Percentiles rank a stretch among this genome's conserved stretches.
phyloP scores from a whole-genome alignment of 306 rosid genomes.

The Acacia melanoxylon region DNA sequence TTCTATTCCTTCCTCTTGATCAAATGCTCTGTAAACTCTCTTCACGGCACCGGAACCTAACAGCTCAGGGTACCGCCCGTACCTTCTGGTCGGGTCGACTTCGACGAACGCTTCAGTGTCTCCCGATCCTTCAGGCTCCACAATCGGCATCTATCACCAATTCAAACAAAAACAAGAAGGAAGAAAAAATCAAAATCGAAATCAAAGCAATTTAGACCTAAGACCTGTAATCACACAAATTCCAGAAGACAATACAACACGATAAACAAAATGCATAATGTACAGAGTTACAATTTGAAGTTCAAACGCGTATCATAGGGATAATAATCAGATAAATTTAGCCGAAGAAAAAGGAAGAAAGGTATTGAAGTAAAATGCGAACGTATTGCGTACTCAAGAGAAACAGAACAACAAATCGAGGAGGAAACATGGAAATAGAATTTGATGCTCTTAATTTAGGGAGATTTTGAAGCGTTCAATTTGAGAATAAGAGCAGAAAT shows the following conservation, averaged over 20 bases:
- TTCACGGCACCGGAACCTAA: neutral
- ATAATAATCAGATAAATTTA: neutral
- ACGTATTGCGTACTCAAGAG: neutral
- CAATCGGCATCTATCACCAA: slow-evolving; percentile 58
- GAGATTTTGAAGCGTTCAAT: neutral
- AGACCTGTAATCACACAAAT: neutral
- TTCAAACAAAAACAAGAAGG: neutral
- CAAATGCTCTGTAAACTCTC: slow-evolving; percentile 5
- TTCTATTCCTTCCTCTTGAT: slow-evolving; percentile 13
- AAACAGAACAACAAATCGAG: neutral
- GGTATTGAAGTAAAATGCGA: neutral
- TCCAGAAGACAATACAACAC: neutral
- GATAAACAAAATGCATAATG: neutral
- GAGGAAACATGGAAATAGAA: neutral
- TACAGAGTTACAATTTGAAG: neutral
- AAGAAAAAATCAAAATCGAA: neutral
- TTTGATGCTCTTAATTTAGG: neutral
- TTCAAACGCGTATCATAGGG: neutral
- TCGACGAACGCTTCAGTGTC: slow-evolving; percentile 75
- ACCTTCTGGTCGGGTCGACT: slow-evolving; percentile 64
- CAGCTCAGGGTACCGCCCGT: slow-evolving; percentile 49
- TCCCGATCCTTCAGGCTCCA: slow-evolving; percentile 36
- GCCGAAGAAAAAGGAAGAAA: neutral
- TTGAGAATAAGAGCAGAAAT: neutral
- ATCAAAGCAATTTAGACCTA: neutral